These are phyloP conservation scores for Gracilaria domingensis DNA, from an alignment of 23 red algal genomes.

Conservation along the genomic window DNA sequence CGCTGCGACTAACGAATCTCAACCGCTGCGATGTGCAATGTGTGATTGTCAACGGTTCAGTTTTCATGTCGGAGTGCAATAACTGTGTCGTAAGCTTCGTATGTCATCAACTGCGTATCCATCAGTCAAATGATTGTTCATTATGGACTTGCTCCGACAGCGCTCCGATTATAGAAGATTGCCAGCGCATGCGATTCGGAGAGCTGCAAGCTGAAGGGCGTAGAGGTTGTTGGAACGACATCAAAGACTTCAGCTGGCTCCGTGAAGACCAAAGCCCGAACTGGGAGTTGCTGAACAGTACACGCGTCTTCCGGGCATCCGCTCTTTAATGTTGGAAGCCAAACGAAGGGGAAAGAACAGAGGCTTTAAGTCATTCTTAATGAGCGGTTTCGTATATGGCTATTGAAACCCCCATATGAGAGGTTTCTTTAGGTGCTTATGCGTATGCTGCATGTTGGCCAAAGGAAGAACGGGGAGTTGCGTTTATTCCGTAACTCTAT, in stretches of 20 bases:
- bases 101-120: slow-evolving; percentile 31
- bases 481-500: too few relatives aligned
- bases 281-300: slow-evolving; percentile 1
- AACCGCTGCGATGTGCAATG: slow-evolving; percentile 15
- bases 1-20: slow-evolving; percentile 4
- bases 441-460: too few relatives aligned
- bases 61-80: slow-evolving; percentile 20
- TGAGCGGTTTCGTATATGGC: too few relatives aligned
- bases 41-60: neutral
- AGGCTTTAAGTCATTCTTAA: too few relatives aligned
- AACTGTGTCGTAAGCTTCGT: neutral
- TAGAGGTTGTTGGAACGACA: slow-evolving; percentile 3
- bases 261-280: slow-evolving; percentile 15
- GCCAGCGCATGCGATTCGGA: slow-evolving; percentile 12
- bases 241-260: slow-evolving; percentile 36
- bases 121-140: neutral
- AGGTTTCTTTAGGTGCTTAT: too few relatives aligned
- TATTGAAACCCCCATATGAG: too few relatives aligned
- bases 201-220: slow-evolving; percentile 3
- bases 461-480: too few relatives aligned
- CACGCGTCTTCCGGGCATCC: neutral
- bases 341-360: neutral
- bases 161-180: slow-evolving; percentile 15
- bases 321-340: neutral
- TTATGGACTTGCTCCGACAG: slow-evolving; percentile 25